Conservation (phyloP, 306 rosid genomes). For the Cotoneaster glaucophyllus region DNA sequence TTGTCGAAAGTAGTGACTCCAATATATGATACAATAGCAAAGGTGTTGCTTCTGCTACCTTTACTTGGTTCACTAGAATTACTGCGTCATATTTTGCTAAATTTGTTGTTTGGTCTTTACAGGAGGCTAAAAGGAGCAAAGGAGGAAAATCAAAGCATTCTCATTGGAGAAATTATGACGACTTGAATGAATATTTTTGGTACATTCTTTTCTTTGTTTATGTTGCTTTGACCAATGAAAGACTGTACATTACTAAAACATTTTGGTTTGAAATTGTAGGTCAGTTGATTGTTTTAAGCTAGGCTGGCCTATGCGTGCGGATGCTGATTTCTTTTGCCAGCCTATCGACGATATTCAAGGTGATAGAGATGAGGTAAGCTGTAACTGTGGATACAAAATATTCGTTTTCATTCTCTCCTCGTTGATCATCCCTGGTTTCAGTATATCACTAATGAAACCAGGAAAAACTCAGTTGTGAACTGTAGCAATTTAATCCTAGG, state of each 20-base stretch:
- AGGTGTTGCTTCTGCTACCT: slow-evolving; percentile 35
- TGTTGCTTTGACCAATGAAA: not conserved
- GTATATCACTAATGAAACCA: not conserved
- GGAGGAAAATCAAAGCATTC: slow-evolving; percentile 82
- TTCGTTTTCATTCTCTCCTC: not conserved
- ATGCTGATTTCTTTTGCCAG: slow-evolving; percentile 57
- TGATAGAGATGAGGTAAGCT: slow-evolving; percentile 58
- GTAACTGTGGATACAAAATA: slow-evolving; percentile 10
- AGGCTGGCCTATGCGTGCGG: slow-evolving; percentile 93
- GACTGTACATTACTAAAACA: slow-evolving; percentile 10
- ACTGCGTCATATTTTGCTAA: slow-evolving; percentile 6
- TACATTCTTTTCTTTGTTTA: slow-evolving; percentile 22
- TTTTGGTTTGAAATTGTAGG: slow-evolving; percentile 44
- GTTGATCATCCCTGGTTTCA: not conserved
- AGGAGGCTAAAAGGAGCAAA: slow-evolving; percentile 69
- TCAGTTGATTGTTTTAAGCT: slow-evolving; percentile 73
- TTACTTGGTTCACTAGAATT: slow-evolving; percentile 2
- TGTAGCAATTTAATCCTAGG: not conserved
- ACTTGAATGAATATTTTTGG: slow-evolving; percentile 92
- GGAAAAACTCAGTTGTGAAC: not conserved
- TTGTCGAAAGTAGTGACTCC: slow-evolving; percentile 79
- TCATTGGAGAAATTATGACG: slow-evolving; percentile 97
- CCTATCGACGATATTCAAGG: slow-evolving; percentile 11
- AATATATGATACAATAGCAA: slow-evolving; percentile 67
- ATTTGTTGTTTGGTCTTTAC: slow-evolving; percentile 6